These are phyloP conservation scores for Termitomyces sp. DNA, from an alignment of 768 basidiomycete species.

Conservation along the genomic window DNA sequence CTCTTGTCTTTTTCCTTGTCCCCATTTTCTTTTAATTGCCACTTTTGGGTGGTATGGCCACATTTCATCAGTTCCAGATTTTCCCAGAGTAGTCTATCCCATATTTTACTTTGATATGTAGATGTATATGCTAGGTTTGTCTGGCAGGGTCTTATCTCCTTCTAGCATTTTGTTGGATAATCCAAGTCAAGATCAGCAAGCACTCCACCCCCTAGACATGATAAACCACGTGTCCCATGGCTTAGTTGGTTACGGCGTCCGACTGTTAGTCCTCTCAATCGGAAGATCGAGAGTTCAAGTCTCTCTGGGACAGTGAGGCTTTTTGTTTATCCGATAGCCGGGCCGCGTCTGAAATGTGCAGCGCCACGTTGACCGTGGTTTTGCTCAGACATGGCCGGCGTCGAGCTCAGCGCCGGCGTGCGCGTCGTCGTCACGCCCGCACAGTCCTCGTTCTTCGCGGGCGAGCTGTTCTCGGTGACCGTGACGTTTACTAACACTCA, in stretches of 20 bases:
- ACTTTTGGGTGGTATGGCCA: too few species aligned
- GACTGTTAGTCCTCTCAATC: not conserved
- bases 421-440: constrained; percentile 72
- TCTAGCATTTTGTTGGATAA: too few species aligned
- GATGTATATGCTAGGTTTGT: too few species aligned
- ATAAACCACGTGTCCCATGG: not conserved
- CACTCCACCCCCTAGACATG: too few species aligned
- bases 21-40: too few species aligned
- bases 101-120: too few species aligned
- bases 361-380: not conserved
- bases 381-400: not conserved
- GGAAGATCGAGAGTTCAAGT: not conserved
- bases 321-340: not conserved
- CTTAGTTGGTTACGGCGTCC: not conserved
- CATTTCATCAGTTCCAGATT: too few species aligned
- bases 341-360: not conserved
- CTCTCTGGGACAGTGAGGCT: not conserved
- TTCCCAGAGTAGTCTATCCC: too few species aligned
- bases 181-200: too few species aligned
- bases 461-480: constrained; percentile 79
- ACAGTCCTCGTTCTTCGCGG: constrained; percentile 89
- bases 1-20: too few species aligned
- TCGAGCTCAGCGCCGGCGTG: constrained; percentile 26
- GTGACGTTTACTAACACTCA: constrained; percentile 85
- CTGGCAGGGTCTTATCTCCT: too few species aligned